These are phyloP conservation scores for Knufia petricola DNA, from an alignment of 2,329 filamentous ascomycete species.

Conservation along the genomic window DNA sequence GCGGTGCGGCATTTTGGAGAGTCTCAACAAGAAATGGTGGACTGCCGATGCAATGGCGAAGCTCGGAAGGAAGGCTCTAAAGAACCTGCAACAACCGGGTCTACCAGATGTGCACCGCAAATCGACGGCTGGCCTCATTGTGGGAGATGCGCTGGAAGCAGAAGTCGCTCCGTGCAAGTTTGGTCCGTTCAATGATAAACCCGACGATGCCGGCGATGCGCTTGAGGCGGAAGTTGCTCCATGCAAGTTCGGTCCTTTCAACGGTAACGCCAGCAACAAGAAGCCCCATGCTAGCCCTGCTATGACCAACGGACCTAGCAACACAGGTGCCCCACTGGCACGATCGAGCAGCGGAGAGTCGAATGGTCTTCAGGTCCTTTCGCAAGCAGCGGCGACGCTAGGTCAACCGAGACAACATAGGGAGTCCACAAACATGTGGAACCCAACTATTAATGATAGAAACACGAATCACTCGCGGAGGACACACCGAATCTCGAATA, in stretches of 20 bases:
- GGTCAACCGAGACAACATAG: neutral
- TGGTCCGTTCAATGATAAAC: constrained; percentile 19
- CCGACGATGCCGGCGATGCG: neutral
- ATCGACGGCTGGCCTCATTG: constrained; percentile 24
- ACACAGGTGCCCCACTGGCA: neutral
- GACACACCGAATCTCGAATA: neutral
- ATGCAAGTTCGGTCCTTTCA: too few species aligned
- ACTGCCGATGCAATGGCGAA: constrained; percentile 35
- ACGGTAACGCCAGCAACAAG: too few species aligned
- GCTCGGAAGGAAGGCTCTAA: constrained; percentile 31
- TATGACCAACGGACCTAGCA: neutral
- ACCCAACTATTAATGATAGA: neutral
- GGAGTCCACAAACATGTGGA: neutral
- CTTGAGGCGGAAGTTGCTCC: too few species aligned
- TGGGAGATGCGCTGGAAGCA: constrained; percentile 37
- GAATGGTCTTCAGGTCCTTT: constrained; percentile 18
- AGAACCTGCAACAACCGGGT: constrained; percentile 20
- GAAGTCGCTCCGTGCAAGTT: constrained; percentile 25
- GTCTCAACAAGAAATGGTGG: constrained; percentile 29
- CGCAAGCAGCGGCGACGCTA: constrained; percentile 18
- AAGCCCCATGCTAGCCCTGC: too few species aligned
- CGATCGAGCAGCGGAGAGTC: neutral
- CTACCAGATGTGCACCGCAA: constrained; percentile 1
- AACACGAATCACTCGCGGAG: neutral
- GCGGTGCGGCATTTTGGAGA: constrained; percentile 30